A percentile compares a stretch with the other conserved stretches of the same genome.
phyloP scores from a whole-genome alignment of 345 rosid species.

The Hevea brasiliensis region DNA sequence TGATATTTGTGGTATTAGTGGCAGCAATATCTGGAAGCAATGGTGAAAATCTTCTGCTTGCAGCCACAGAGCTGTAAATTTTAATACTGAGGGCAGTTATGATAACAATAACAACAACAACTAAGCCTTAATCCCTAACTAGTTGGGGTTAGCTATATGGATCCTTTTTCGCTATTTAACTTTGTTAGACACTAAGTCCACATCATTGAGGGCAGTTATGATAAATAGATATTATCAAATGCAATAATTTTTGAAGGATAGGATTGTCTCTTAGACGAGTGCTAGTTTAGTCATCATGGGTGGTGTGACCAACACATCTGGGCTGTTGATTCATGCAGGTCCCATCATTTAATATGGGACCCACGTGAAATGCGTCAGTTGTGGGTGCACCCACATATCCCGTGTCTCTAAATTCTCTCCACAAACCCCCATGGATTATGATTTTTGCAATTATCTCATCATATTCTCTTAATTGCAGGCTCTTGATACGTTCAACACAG shows the following conservation, averaged over 20 bases:
- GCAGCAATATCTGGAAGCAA: background rate
- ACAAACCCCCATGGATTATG: background rate
- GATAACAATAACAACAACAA: too few species aligned
- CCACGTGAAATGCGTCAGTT: too few species aligned
- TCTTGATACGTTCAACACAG: constrained; percentile 29
- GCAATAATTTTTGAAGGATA: background rate
- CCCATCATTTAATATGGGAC: too few species aligned
- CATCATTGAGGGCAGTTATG: background rate
- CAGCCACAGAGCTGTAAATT: background rate
- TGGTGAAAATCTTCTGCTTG: background rate
- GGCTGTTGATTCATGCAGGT: too few species aligned
- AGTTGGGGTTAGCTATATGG: too few species aligned
- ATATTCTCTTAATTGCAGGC: constrained; percentile 20
- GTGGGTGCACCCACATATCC: too few species aligned
- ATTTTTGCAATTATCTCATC: background rate
- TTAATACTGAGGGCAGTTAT: background rate
- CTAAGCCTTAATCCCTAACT: too few species aligned
- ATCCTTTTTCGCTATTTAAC: too few species aligned
- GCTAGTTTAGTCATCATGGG: too few species aligned
- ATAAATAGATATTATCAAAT: constrained; percentile 2
- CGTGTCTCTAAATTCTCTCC: background rate
- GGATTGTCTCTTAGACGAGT: too few species aligned
- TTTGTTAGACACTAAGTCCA: too few species aligned
- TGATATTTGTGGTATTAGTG: background rate
- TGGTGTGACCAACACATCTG: too few species aligned